Conservation (phyloP, 2,329 filamentous ascomycete species). For the Bipolaris bicolor region DNA sequence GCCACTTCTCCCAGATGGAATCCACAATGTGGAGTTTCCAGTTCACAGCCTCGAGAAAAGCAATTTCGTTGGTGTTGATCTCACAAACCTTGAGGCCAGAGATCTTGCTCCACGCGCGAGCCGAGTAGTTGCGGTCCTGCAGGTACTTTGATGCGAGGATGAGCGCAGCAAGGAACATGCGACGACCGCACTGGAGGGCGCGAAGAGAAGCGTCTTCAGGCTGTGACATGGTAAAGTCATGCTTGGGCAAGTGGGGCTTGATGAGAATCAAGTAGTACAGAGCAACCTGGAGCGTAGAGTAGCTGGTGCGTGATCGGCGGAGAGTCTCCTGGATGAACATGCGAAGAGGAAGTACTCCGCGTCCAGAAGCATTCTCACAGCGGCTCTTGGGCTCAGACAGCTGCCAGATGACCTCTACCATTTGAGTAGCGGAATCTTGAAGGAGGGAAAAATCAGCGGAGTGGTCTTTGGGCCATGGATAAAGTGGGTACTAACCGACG, state of each 20-base stretch:
- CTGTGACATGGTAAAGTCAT: constrained; percentile 88
- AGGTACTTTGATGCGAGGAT: constrained; percentile 98
- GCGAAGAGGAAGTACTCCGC: constrained; percentile 83
- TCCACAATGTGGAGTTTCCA: constrained; percentile 97
- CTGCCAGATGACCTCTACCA: constrained; percentile 97
- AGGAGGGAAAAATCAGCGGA: constrained; percentile 33
- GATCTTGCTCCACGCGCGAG: constrained; percentile 98
- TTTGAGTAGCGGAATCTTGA: constrained; percentile 93
- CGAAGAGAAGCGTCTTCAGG: constrained; percentile 74
- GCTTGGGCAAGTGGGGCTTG: constrained; percentile 82
- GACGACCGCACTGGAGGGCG: constrained; percentile 90
- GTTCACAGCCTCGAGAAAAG: constrained; percentile 85
- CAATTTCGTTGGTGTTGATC: constrained; percentile 96
- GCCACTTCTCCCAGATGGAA: constrained; percentile 88
- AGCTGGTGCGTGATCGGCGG: constrained; percentile 91
- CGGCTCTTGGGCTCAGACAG: constrained; percentile 80
- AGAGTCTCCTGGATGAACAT: constrained; percentile 98
- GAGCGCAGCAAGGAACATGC: constrained; percentile 94
- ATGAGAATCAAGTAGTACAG: constrained; percentile 96
- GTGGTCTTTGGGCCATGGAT: constrained; percentile 44
- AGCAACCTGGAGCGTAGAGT: constrained; percentile 95
- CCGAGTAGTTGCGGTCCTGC: constrained; percentile 97
- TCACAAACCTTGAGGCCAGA: constrained; percentile 91
- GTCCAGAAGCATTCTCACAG: constrained; percentile 68
- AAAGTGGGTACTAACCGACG: constrained; percentile 76